These are phyloP conservation scores for Mycena galopus DNA, from an alignment of 768 basidiomycete genomes.

Conservation along the genomic window DNA sequence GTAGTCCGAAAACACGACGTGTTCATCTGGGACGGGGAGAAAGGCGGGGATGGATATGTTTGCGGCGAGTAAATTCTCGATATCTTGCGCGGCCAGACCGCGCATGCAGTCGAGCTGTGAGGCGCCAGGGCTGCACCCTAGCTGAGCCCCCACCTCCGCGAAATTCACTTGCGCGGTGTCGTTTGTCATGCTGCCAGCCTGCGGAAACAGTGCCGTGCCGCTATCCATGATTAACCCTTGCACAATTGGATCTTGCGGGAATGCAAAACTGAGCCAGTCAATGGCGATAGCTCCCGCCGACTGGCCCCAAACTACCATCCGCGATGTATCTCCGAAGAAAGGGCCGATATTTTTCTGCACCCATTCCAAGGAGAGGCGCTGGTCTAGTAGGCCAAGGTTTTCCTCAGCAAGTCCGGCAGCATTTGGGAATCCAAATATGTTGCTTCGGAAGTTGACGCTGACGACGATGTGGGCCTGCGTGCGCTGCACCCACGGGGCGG, in stretches of 20 bases:
- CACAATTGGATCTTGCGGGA: conserved; percentile 1
- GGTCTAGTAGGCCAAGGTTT: conserved; percentile 8
- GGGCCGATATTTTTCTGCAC: background rate
- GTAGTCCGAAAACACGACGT: conserved; percentile 2
- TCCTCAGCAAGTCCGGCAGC: background rate
- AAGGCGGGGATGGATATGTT: background rate
- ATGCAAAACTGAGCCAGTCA: conserved; percentile 8
- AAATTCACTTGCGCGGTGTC: background rate
- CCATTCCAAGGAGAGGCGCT: conserved; percentile 4
- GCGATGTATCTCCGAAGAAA: background rate
- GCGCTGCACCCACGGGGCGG: conserved; percentile 40
- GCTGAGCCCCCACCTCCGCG: background rate
- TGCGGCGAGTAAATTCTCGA: background rate
- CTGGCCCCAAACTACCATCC: conserved; percentile 4
- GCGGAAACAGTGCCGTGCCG: conserved; percentile 7
- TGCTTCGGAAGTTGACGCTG: conserved; percentile 13
- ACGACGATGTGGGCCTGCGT: conserved; percentile 19
- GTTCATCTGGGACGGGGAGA: background rate
- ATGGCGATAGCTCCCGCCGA: conserved; percentile 1
- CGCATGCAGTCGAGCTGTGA: conserved; percentile 4
- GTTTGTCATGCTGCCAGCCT: background rate
- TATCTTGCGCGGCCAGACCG: background rate
- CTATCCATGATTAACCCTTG: background rate
- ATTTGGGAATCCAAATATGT: conserved; percentile 15
- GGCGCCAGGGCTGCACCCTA: background rate